Evolutionary conservation across 257 asterid genomes (phyloP), one percentile per base, ranked within the genome.

Genomic region (Solanum ossicruentum): DNA sequence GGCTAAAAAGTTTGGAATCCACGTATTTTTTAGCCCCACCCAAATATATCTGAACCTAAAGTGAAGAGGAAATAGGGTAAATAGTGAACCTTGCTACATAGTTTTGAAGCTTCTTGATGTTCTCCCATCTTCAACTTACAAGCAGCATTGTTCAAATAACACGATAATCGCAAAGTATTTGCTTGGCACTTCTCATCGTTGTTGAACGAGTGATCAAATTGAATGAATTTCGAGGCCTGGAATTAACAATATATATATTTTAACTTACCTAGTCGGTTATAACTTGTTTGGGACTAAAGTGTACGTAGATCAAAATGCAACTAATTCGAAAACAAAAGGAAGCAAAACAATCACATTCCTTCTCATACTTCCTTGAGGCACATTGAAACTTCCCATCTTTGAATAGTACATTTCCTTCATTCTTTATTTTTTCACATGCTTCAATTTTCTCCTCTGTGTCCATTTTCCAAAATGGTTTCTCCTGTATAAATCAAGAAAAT

Each of bases 401-500:
- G 86, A 92, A 92, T 83, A 90, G 87, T 21, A 54, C 56, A 80
- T 90, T 92, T 49, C 96, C 96, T 5, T 90, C 94, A 7, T 39
- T 73, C 87, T 92, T 92, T 51, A 83, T 88, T 67, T 84, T 79
- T 70, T 84, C 89, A 72, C 90, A 90, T 21, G 85, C 86, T 51
- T 86, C 84, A 81, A 91, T 18, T 83, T 91, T 90, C 86, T 92
- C 96, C 69, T 61, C 80, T 39, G 87, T 81, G 51, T 88, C 89
- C 96, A 92, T 92, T 86, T 92, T 90, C 96, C 96, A 92, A 55
- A 90, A 91, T 87, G 92, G 93, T 63, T 88, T 92, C 60, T 90
- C 94, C 96, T 92, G 84, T 83, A 86, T 77, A 5, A 51, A 77
- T 77, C 21, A 77, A 15, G 41, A 15, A 49, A 77, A n/a, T 23